Evolutionary conservation across 1,139 yeast genomes (phyloP).

Genomic region (Yamadazyma conglobata): DNA sequence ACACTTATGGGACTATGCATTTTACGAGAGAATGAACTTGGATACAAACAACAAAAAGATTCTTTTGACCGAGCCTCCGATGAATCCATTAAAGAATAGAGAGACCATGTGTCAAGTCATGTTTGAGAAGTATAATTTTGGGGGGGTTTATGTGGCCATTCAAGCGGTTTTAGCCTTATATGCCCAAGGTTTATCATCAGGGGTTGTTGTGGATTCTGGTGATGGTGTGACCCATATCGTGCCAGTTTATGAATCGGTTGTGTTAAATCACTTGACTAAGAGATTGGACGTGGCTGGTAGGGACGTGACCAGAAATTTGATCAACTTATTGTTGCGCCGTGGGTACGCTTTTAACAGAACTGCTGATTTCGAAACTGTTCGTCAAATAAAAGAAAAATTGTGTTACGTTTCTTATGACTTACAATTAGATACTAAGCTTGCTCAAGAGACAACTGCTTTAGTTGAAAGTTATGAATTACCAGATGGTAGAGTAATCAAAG

Average conservation of each 20-base stretch:
- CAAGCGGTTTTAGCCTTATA: conserved; percentile 96
- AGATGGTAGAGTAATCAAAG: conserved; percentile 90
- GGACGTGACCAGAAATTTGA: conserved; percentile 92
- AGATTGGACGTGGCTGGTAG: conserved; percentile 97
- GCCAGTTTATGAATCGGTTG: conserved; percentile 96
- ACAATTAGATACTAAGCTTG: conserved; percentile 80
- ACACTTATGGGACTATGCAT: conserved; percentile 96
- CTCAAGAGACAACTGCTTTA: conserved; percentile 90
- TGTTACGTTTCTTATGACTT: conserved; percentile 95
- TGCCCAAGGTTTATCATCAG: conserved; percentile 95
- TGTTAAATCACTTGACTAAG: conserved; percentile 85
- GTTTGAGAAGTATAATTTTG: conserved; percentile 94
- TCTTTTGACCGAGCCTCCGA: conserved; percentile 93
- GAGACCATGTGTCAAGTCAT: conserved; percentile 95
- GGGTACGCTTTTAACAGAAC: conserved; percentile 98
- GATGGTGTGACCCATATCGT: conserved; percentile 91
- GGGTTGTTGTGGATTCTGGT: conserved; percentile 98
- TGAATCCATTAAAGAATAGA: conserved; percentile 92
- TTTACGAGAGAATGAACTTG: conserved; percentile 82
- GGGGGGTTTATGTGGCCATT: conserved; percentile 96
- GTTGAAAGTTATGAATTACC: conserved; percentile 93
- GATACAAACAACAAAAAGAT: conserved; percentile 75
- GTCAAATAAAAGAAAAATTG: conserved; percentile 93
- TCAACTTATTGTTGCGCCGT: conserved; percentile 84
- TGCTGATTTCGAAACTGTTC: conserved; percentile 97